Conservation (phyloP, 2,329 filamentous ascomycete genomes). For the Stemphylium lycopersici region DNA sequence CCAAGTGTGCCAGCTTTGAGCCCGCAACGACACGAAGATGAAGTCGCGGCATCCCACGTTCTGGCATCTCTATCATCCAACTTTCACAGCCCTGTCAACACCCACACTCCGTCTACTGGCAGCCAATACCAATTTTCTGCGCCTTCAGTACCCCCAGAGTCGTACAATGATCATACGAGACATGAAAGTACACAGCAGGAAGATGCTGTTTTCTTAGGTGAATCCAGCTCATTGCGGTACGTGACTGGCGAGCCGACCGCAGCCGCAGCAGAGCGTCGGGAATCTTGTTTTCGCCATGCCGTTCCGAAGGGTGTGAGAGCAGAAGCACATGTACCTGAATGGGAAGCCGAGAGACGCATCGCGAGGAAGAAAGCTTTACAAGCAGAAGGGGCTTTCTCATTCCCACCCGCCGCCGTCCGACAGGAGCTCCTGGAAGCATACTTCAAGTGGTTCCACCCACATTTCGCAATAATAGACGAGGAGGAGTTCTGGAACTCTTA, state of each 20-base stretch:
- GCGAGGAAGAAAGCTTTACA: slow-evolving; percentile 47
- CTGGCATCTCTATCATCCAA: slow-evolving; percentile 37
- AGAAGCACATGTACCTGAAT: slow-evolving; percentile 48
- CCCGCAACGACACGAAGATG: slow-evolving; percentile 34
- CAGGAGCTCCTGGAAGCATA: slow-evolving; percentile 58
- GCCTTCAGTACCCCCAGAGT: slow-evolving; percentile 18
- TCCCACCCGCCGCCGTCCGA: slow-evolving; percentile 53
- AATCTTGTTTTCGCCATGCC: slow-evolving; percentile 35
- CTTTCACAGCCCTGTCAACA: slow-evolving; percentile 30
- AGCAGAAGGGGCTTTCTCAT: slow-evolving; percentile 53
- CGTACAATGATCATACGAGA: slow-evolving; percentile 13
- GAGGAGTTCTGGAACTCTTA: slow-evolving; percentile 51
- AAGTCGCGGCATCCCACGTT: slow-evolving; percentile 38
- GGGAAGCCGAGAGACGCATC: slow-evolving; percentile 41
- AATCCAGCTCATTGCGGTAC: slow-evolving; percentile 58
- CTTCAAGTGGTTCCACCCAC: slow-evolving; percentile 64
- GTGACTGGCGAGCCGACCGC: slow-evolving; percentile 46
- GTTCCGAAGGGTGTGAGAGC: slow-evolving; percentile 43
- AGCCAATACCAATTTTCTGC: slow-evolving; percentile 22
- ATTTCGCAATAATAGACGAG: slow-evolving; percentile 61
- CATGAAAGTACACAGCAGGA: slow-evolving; percentile 30
- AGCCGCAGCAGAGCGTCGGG: slow-evolving; percentile 39
- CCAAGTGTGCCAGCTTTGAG: slow-evolving; percentile 10
- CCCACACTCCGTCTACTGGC: slow-evolving; percentile 10
- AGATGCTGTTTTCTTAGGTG: slow-evolving; percentile 52